A percentile compares a stretch with the other conserved stretches of the same genome.
These are phyloP conservation scores for Silene coronaria DNA, from an alignment of 179 eudicot genomes.

Conservation along the genomic window DNA sequence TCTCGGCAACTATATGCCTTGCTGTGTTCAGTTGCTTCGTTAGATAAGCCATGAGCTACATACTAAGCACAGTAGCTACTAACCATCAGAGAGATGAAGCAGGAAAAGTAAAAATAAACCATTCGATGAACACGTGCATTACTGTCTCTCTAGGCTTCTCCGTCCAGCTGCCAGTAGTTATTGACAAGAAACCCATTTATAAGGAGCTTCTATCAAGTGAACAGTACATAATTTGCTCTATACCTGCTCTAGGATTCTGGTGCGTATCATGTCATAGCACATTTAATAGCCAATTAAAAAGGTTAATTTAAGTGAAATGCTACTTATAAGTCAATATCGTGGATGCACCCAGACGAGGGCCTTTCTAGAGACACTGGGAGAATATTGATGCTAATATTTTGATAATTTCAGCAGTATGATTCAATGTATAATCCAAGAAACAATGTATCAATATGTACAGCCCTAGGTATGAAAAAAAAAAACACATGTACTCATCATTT, in stretches of 20 bases:
- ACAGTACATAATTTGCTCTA: no score
- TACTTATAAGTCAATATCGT: neutral
- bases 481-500: neutral
- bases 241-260: neutral
- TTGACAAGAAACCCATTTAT: no score
- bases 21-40: neutral
- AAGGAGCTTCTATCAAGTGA: no score
- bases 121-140: no score
- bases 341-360: neutral
- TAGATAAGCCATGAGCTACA: constrained; percentile 2
- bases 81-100: neutral
- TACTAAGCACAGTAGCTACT: neutral
- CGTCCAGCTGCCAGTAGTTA: no score
- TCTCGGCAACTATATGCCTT: neutral
- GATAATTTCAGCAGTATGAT: neutral
- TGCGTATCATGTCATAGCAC: no score
- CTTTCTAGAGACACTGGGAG: neutral
- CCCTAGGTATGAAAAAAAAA: neutral
- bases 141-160: no score
- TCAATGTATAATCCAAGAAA: neutral
- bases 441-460: neutral
- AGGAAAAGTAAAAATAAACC: neutral
- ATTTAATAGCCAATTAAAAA: neutral
- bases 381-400: neutral
- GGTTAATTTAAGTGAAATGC: neutral